A percentile compares a stretch with the other conserved stretches of the same genome.
Conservation (phyloP, 768 basidiomycete species). For the Amanita rubescens region DNA sequence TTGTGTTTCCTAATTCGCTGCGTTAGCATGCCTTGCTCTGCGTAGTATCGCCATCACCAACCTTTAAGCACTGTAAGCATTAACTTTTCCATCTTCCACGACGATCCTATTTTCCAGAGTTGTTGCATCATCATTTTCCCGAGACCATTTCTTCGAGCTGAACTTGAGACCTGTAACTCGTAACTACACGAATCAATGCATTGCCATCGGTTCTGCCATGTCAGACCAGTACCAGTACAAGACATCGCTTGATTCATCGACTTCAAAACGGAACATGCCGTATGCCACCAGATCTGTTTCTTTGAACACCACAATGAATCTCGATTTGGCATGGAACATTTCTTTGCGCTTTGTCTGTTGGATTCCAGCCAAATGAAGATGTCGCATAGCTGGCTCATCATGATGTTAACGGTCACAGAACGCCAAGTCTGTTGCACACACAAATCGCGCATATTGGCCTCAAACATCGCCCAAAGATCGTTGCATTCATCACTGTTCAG, state of each 20-base stretch:
- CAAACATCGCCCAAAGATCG: slow-evolving; percentile 46
- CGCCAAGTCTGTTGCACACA: slow-evolving; percentile 16
- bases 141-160: slow-evolving; percentile 43
- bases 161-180: slow-evolving; percentile 57
- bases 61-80: slow-evolving; percentile 68
- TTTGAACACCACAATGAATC: slow-evolving; percentile 45
- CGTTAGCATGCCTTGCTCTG: neutral
- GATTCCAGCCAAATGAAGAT: slow-evolving; percentile 65
- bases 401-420: neutral
- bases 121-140: slow-evolving; percentile 47
- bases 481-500: slow-evolving; percentile 21
- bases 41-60: neutral
- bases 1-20: slow-evolving; percentile 12
- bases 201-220: neutral
- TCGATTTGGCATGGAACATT: slow-evolving; percentile 50
- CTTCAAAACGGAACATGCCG: slow-evolving; percentile 68
- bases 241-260: slow-evolving; percentile 50
- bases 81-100: slow-evolving; percentile 58
- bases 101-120: slow-evolving; percentile 41
- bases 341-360: slow-evolving; percentile 47
- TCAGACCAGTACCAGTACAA: slow-evolving; percentile 56
- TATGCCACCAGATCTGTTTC: slow-evolving; percentile 27
- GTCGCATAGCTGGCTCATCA: slow-evolving; percentile 33
- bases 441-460: slow-evolving; percentile 51
- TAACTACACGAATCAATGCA: slow-evolving; percentile 28